Evolutionary conservation across 1,284 basidiomycete genomes (phyloP), one percentile per base, ranked within the genome.

Genomic region (Golubevia pallescens): DNA sequence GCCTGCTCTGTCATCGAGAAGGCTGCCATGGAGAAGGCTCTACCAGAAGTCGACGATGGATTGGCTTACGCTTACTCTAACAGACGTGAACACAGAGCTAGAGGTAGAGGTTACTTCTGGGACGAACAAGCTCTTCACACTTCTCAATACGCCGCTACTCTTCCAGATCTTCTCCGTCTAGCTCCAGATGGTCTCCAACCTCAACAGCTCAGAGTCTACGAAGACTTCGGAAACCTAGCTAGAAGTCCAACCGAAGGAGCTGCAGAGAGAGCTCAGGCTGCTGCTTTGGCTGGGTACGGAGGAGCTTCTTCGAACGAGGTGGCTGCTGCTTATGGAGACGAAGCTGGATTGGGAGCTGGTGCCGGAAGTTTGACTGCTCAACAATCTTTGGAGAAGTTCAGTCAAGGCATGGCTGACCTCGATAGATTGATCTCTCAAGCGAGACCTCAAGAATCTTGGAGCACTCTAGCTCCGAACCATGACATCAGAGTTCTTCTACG

Each of bases 1-100:
- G 96, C 96, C 16, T 98, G 96, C 85, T 90, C 91, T 63, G 93
- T 95, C 5, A 95, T 99, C 71, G 95, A 98, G 87, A 96, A 94
- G 85, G 95, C 95, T 6, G 97, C 97, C 0, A 97, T 97, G 93
- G 95, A 99, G 80, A 92, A 95, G 74, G 95, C 95, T 0, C 90
- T 94, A 60, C 89, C 91, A n/a, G 97, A 99, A 80, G 93, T 98
- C 19, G 97, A 99, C 82, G 94, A 96, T 73, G 91, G 91, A 42
- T 93, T 99, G 68, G 89, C 90, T 3, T 81, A 89, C 32, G 92
- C 94, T 10, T 98, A n/a, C n/a, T 65, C 68, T 51, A 88, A 90
- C 58, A 90, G 97, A 66, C 91, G 93, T 72, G 91, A 93, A 63
- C 95, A 98, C 86, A 90, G 93, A 68, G 93, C 96, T 87, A 91